Evolutionary conservation across 768 basidiomycete genomes (phyloP), one percentile per base, ranked within the genome.

Genomic region (Suillus decipiens): DNA sequence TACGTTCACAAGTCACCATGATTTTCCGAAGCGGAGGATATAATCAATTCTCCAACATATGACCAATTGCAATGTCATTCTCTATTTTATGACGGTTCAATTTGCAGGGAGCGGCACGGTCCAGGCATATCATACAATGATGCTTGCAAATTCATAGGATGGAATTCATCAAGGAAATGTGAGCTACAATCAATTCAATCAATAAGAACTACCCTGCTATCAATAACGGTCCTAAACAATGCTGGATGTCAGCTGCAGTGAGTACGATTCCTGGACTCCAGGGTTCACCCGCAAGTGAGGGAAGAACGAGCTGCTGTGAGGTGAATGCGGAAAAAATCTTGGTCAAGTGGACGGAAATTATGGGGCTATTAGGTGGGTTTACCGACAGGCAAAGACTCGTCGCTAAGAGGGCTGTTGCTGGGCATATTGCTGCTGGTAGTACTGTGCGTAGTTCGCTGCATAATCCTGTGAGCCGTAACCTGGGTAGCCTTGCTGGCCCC

Each of bases 341-440:
- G 50, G 31, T 53, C 51, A 53, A 57, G 37, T 41, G 17, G 56
- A 15, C 34, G 56, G 56, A 57, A 41, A 57, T 41, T 28, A 57
- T 28, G 56, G 56, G 24, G 56, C 37, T 57, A 39, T 39, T 28
- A 57, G 17, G 56, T 57, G 56, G 28, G 56, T 41, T 57, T 57
- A 57, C 56, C 56, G 37, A 28, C 6, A 19, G 56, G 56, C 55
- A 56, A 39, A 39, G 55, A 39, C 55, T 39, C 15, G 56, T 57
- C 39, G 28, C 37, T 57, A 39, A 41, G 56, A 24, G 56, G 56
- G 56, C 76, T 87, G 87, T 77, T 90, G 88, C 75, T 92, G 91
- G 66, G 88, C 82, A 72, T 93, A 93, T 83, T 93, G 92, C 75
- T 85, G 86, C 80, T 93, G 92, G 77, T 95, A 95, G 75, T 94